Evolutionary conservation across 768 basidiomycete species (phyloP).

Genomic region (Chalciporus pseudorubinellus): DNA sequence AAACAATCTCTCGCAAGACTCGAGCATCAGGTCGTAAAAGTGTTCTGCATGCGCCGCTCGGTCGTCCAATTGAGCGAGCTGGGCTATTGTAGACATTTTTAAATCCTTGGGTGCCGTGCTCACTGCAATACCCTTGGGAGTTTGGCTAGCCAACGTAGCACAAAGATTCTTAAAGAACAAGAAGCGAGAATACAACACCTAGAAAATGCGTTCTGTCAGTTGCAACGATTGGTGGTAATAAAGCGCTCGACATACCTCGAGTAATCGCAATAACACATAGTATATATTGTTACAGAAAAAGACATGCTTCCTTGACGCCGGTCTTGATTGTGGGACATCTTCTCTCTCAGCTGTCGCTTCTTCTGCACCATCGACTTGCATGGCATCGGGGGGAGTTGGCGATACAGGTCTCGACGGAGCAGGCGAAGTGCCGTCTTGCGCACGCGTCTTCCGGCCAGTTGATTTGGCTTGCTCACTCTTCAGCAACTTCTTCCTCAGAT

Average conservation of each 20-base stretch:
- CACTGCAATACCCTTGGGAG: constrained; percentile 2
- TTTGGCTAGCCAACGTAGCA: constrained; percentile 39
- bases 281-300: constrained; percentile 91
- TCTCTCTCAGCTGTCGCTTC: constrained; percentile 27
- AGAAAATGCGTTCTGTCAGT: constrained; percentile 2
- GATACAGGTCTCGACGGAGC: constrained; percentile 62
- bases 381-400: constrained; percentile 51
- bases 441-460: constrained; percentile 56
- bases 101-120: constrained; percentile 24
- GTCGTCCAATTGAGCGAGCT: constrained; percentile 32
- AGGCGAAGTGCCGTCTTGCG: constrained; percentile 51
- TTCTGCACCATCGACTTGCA: constrained; percentile 28
- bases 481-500: constrained; percentile 74
- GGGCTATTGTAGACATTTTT: constrained; percentile 29
- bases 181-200: constrained; percentile 84
- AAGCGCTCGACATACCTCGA: constrained; percentile 62
- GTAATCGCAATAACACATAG: constrained; percentile 78
- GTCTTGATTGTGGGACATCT: constrained; percentile 22
- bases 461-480: constrained; percentile 84
- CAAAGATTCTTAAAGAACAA: constrained; percentile 75
- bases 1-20: constrained; percentile 86
- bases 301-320: constrained; percentile 46
- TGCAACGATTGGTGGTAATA: background rate
- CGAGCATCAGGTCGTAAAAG: constrained; percentile 81
- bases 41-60: constrained; percentile 51